These are phyloP conservation scores for Rhynchospora tenuis DNA, from an alignment of 176 grass and related monocot species.

Conservation along the genomic window DNA sequence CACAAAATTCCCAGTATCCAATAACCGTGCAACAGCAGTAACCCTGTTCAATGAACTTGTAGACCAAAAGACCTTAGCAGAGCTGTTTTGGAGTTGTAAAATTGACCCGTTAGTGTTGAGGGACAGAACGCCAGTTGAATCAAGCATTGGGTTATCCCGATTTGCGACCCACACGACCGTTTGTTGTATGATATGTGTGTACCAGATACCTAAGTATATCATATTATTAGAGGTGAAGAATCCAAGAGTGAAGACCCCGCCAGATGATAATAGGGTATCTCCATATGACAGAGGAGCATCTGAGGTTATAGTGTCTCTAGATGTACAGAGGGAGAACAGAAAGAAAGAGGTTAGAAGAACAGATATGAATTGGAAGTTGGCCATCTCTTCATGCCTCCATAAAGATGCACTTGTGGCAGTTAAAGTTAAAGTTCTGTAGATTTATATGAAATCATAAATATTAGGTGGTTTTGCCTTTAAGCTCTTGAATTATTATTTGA, in stretches of 20 bases:
- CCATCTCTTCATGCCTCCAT: neutral
- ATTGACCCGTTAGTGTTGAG: slow-evolving; percentile 20
- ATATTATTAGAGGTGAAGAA: slow-evolving; percentile 47
- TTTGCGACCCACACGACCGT: slow-evolving; percentile 87
- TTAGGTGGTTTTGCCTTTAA: neutral
- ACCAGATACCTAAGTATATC: slow-evolving; percentile 81
- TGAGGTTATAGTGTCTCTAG: slow-evolving; percentile 18
- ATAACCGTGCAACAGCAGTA: slow-evolving; percentile 36
- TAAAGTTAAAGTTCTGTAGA: neutral
- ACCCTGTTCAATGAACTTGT: neutral
- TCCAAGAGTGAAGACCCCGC: slow-evolving; percentile 39
- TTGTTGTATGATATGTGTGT: slow-evolving; percentile 26
- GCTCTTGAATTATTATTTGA: neutral
- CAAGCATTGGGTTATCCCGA: slow-evolving; percentile 31
- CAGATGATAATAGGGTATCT: slow-evolving; percentile 40
- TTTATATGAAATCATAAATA: neutral
- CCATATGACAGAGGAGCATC: slow-evolving; percentile 31
- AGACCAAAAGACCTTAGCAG: slow-evolving; percentile 31
- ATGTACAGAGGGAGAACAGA: neutral
- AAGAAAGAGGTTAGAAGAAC: slow-evolving; percentile 12
- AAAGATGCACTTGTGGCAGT: neutral
- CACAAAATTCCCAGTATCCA: slow-evolving; percentile 66
- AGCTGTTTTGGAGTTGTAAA: slow-evolving; percentile 34
- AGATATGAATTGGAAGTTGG: neutral
- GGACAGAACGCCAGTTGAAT: slow-evolving; percentile 21